Evolutionary conservation across 2,329 filamentous ascomycete species (phyloP).

Genomic region (Aspergillus unguis): DNA sequence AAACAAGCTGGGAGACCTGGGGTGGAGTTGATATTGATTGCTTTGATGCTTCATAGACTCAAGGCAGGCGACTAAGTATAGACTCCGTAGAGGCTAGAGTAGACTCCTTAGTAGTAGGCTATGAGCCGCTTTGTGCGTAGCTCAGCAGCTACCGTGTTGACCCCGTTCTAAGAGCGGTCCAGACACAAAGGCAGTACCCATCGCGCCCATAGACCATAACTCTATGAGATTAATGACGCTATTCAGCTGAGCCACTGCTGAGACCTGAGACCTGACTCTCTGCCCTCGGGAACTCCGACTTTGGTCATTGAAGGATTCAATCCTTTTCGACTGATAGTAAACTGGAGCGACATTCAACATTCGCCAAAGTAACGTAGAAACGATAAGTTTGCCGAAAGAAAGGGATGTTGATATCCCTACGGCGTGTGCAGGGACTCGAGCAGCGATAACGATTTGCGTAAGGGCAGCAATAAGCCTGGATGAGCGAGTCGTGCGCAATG

Average conservation of each 20-base stretch:
- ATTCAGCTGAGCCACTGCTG: slow-evolving; percentile 1
- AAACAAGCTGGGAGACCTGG: slow-evolving; percentile 1
- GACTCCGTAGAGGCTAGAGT: too few species aligned
- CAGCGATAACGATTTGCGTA: slow-evolving; percentile 11
- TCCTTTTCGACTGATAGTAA: too few species aligned
- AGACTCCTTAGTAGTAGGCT: background rate
- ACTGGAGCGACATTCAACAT: too few species aligned
- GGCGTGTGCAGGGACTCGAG: slow-evolving; percentile 5
- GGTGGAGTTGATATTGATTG: background rate
- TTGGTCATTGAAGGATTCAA: background rate
- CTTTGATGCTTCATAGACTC: too few species aligned
- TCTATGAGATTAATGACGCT: background rate
- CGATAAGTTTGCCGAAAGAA: background rate
- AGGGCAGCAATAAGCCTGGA: background rate
- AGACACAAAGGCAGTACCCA: background rate
- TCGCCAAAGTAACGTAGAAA: too few species aligned
- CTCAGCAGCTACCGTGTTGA: background rate
- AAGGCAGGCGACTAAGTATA: too few species aligned
- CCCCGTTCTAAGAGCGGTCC: background rate
- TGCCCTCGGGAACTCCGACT: slow-evolving; percentile 5
- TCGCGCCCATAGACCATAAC: background rate
- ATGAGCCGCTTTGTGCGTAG: background rate
- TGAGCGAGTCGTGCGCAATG: slow-evolving; percentile 5
- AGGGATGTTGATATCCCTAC: slow-evolving; percentile 16
- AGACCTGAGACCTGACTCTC: background rate